Percentiles rank a stretch among this genome's conserved stretches.
Conservation (phyloP, 306 rosid genomes). For the Castanopsis chinensis region DNA sequence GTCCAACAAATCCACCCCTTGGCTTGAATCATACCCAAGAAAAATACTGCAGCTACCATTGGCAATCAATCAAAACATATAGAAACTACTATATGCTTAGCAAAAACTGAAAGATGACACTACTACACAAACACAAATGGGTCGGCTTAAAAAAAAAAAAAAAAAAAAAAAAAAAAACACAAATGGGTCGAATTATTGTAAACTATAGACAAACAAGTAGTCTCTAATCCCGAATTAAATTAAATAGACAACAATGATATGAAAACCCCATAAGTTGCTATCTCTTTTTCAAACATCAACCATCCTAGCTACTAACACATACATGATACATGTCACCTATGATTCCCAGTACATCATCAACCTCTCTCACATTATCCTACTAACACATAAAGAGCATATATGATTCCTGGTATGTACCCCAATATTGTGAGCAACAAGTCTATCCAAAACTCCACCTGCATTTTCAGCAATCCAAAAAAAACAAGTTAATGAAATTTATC, state of each 20-base stretch:
- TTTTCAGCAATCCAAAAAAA: neutral
- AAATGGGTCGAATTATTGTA: neutral
- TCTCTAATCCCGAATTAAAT: neutral
- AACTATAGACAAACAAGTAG: neutral
- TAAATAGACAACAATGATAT: neutral
- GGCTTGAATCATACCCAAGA: too few species aligned
- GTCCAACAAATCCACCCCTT: too few species aligned
- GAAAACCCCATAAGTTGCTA: neutral
- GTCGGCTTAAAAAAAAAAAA: neutral
- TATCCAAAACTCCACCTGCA: slow-evolving; percentile 77
- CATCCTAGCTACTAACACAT: neutral
- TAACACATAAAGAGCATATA: slow-evolving; percentile 62
- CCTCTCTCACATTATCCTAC: slow-evolving; percentile 32
- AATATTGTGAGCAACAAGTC: slow-evolving; percentile 48
- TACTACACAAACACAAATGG: neutral
- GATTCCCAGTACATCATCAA: neutral
- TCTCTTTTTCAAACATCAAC: neutral
- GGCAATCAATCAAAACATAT: too few species aligned
- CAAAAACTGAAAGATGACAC: neutral
- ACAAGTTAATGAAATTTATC: neutral
- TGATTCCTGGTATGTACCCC: slow-evolving; percentile 72
- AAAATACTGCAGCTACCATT: too few species aligned
- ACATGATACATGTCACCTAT: slow-evolving; percentile 7
- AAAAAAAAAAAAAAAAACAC: too few species aligned
- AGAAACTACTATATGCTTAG: neutral